A percentile compares a stretch with the other conserved stretches of the same genome.
Conservation (phyloP, 768 basidiomycete genomes). For the Strobilomyces dryophilus region DNA sequence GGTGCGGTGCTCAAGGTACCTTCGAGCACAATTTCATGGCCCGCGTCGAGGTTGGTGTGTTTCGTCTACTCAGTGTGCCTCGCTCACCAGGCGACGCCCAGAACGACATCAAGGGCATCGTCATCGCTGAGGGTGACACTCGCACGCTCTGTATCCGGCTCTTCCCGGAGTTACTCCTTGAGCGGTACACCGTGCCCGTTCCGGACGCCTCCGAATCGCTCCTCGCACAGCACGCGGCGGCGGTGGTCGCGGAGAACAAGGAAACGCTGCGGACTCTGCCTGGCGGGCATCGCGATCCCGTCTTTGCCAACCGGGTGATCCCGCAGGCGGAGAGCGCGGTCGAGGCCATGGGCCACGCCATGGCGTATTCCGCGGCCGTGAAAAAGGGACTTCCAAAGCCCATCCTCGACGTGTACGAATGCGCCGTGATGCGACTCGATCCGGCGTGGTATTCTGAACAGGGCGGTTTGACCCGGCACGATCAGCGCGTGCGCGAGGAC, state of each 20-base stretch:
- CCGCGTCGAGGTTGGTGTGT: constrained; percentile 42
- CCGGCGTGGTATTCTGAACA: constrained; percentile 1
- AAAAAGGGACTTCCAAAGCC: constrained; percentile 40
- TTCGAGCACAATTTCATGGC: constrained; percentile 63
- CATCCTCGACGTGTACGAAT: constrained; percentile 55
- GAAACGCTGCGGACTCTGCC: constrained; percentile 34
- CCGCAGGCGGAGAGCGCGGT: constrained; percentile 51
- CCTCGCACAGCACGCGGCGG: constrained; percentile 47
- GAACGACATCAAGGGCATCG: constrained; percentile 48
- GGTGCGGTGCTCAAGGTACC: constrained; percentile 63
- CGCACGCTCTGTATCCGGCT: constrained; percentile 51
- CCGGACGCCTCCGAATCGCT: constrained; percentile 42
- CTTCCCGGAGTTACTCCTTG: constrained; percentile 55
- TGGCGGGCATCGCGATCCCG: constrained; percentile 15
- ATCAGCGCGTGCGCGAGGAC: constrained; percentile 47
- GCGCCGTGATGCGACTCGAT: constrained; percentile 26
- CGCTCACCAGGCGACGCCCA: constrained; percentile 14
- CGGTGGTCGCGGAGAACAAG: constrained; percentile 42
- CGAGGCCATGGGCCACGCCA: constrained; percentile 61
- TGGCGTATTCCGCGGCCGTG: constrained; percentile 54
- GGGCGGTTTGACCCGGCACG: constrained; percentile 25
- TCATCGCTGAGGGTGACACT: constrained; percentile 55
- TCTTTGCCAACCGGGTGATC: constrained; percentile 51
- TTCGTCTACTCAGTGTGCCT: too few relatives aligned
- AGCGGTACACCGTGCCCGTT: constrained; percentile 49